phyloP scores from a whole-genome alignment of 2,329 filamentous ascomycete species.

The Colletotrichum neosansevieriae region DNA sequence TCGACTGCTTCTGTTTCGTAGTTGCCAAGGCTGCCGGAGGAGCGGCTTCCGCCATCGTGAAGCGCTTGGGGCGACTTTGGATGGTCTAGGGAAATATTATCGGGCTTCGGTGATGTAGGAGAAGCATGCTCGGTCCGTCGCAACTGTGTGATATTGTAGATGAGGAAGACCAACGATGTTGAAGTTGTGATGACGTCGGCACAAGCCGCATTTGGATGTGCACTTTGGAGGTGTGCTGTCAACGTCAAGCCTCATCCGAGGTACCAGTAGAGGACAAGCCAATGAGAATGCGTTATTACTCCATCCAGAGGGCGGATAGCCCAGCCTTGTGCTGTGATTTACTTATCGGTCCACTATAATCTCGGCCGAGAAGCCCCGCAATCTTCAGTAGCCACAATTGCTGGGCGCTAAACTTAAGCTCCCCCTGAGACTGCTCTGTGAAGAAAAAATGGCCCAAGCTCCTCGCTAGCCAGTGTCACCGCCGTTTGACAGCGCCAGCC shows the following conservation, averaged over 20 bases:
- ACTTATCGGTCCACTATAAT: slow-evolving; percentile 30
- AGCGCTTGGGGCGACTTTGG: neutral
- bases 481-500: neutral
- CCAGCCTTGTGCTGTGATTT: slow-evolving; percentile 17
- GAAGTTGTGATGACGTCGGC: slow-evolving; percentile 38
- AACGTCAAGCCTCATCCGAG: slow-evolving; percentile 35
- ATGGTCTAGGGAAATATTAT: slow-evolving; percentile 25
- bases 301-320: neutral
- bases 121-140: slow-evolving; percentile 31
- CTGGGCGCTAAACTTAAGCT: neutral
- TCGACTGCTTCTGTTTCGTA: slow-evolving; percentile 43
- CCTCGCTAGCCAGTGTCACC: neutral
- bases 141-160: neutral
- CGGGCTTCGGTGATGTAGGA: neutral
- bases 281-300: neutral
- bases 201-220: slow-evolving; percentile 23
- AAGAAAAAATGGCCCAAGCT: slow-evolving; percentile 22
- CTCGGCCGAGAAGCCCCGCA: slow-evolving; percentile 34
- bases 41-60: slow-evolving; percentile 37
- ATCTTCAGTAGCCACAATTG: slow-evolving; percentile 3
- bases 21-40: slow-evolving; percentile 23
- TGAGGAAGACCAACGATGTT: neutral
- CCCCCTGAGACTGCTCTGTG: neutral
- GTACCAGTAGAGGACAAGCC: slow-evolving; percentile 2
- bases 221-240: slow-evolving; percentile 35